Conservation (phyloP, 2,329 filamentous ascomycete species). For the Sphaerulina vaccinii region DNA sequence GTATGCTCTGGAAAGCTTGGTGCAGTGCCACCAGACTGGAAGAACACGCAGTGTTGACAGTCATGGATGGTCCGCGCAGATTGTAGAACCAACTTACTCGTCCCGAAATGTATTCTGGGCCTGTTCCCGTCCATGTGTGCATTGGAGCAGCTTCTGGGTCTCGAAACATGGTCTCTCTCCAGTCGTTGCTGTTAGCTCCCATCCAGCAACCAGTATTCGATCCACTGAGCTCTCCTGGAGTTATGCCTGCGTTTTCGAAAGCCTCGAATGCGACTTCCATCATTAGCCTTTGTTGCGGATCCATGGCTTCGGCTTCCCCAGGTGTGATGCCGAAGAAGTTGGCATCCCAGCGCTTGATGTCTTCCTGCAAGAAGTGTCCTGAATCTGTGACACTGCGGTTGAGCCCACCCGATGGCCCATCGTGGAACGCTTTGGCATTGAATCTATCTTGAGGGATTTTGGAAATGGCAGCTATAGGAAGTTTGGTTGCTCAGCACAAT, state of each 20-base stretch:
- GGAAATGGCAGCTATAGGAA: too few species aligned
- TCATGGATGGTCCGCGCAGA: slow-evolving; percentile 41
- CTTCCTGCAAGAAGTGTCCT: background rate
- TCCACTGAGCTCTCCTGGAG: background rate
- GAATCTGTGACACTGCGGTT: too few species aligned
- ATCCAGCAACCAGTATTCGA: slow-evolving; percentile 1
- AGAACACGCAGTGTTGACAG: slow-evolving; percentile 50
- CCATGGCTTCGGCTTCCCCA: slow-evolving; percentile 10
- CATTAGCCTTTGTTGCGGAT: slow-evolving; percentile 30
- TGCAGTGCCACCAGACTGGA: slow-evolving; percentile 42
- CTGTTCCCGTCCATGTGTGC: background rate
- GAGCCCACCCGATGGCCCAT: too few species aligned
- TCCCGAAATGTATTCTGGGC: slow-evolving; percentile 39
- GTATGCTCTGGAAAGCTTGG: slow-evolving; percentile 21
- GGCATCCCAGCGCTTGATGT: slow-evolving; percentile 3
- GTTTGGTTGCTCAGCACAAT: too few species aligned
- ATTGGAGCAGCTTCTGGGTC: background rate
- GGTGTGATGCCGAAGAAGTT: slow-evolving; percentile 6
- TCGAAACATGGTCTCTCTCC: background rate
- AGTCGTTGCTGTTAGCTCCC: background rate
- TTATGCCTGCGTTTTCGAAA: slow-evolving; percentile 21
- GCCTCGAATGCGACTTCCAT: slow-evolving; percentile 26
- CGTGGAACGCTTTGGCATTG: too few species aligned
- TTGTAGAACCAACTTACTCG: slow-evolving; percentile 38
- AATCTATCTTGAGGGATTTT: background rate